Evolutionary conservation across 805 yeast genomes (phyloP).

Genomic region (Saturnispora diversa): DNA sequence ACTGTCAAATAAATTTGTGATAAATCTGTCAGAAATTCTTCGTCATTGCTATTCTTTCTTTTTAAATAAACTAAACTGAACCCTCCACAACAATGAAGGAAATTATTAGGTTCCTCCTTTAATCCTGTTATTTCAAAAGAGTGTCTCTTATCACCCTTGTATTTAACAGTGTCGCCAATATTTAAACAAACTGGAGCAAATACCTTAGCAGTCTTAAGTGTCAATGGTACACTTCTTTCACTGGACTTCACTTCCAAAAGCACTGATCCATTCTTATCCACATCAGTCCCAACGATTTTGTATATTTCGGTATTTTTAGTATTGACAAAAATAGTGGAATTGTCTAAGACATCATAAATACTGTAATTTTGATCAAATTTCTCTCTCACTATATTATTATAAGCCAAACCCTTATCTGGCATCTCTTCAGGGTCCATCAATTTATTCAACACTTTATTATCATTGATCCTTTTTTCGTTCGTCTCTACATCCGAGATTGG

Average conservation of each 20-base stretch:
- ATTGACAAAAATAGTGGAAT: conserved; percentile 1
- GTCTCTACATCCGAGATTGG: background rate
- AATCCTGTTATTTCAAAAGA: conserved; percentile 17
- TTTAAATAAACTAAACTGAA: conserved; percentile 9
- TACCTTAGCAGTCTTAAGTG: conserved; percentile 10
- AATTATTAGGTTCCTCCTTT: background rate
- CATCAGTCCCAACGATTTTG: background rate
- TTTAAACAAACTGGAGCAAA: conserved; percentile 18
- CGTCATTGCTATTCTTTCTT: conserved; percentile 2
- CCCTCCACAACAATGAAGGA: conserved; percentile 14
- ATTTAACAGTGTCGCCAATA: conserved; percentile 16
- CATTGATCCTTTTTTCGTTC: background rate
- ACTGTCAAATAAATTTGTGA: conserved; percentile 12
- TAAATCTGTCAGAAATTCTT: conserved; percentile 10
- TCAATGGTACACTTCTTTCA: background rate
- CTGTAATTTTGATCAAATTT: background rate
- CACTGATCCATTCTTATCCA: background rate
- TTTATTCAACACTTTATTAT: background rate
- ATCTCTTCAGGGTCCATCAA: background rate
- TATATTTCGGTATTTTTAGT: background rate
- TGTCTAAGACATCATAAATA: conserved; percentile 3
- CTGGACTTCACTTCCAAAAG: background rate
- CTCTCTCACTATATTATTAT: background rate
- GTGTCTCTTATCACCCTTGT: conserved; percentile 4
- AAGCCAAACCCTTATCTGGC: background rate